Conservation (phyloP, 306 rosid genomes). For the Trichosanthes cucumerina region DNA sequence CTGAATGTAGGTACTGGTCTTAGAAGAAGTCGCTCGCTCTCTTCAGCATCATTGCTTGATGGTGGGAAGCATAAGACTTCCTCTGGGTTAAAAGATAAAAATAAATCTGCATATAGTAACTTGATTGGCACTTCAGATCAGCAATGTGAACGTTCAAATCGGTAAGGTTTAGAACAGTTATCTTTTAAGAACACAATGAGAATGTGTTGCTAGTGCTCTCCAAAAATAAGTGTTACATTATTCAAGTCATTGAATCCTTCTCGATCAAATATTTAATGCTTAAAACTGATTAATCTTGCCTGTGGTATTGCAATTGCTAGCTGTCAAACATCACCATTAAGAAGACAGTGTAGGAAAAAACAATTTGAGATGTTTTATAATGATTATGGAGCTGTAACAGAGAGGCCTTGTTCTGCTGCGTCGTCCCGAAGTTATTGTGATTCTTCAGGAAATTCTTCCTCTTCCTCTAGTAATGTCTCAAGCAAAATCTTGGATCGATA, state of each 20-base stretch:
- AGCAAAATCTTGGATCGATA: slow-evolving; percentile 67
- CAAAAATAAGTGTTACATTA: slow-evolving; percentile 3
- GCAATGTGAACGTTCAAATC: slow-evolving; percentile 40
- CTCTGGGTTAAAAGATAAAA: slow-evolving; percentile 38
- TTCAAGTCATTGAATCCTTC: background rate
- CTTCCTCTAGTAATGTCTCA: slow-evolving; percentile 63
- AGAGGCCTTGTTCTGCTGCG: slow-evolving; percentile 40
- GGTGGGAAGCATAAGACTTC: slow-evolving; percentile 23
- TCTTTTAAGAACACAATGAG: slow-evolving; percentile 5
- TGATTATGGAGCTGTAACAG: slow-evolving; percentile 29
- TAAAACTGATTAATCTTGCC: slow-evolving; percentile 13
- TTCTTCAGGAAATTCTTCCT: slow-evolving; percentile 69
- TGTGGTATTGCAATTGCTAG: slow-evolving; percentile 30
- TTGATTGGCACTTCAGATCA: slow-evolving; percentile 33
- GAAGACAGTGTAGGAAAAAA: slow-evolving; percentile 31
- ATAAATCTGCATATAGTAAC: slow-evolving; percentile 55
- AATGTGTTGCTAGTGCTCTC: background rate
- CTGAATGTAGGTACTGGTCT: slow-evolving; percentile 43
- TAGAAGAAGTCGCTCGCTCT: slow-evolving; percentile 76
- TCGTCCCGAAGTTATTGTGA: slow-evolving; percentile 51
- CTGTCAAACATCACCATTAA: slow-evolving; percentile 32
- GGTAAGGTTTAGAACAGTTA: slow-evolving; percentile 37
- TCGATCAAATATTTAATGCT: background rate
- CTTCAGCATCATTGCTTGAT: slow-evolving; percentile 55
- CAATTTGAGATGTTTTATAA: slow-evolving; percentile 27